Conservation (phyloP, 352 stramenopile species). For the Pythium phragmitis region DNA sequence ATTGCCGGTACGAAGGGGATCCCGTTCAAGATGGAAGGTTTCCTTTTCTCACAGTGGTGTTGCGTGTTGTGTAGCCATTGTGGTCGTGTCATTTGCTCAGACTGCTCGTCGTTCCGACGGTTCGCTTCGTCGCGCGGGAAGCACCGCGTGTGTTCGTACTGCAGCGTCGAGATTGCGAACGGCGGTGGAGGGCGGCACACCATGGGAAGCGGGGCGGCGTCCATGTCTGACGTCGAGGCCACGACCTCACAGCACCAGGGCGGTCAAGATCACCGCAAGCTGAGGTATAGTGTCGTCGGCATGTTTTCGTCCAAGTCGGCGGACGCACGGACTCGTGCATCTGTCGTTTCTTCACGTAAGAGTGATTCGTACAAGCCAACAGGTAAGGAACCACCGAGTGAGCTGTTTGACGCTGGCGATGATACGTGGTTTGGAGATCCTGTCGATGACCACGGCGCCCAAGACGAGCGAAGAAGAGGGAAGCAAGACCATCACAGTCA, state of each 20-base stretch:
- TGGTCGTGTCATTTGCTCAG: conserved; percentile 72
- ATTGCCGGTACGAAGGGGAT: conserved; percentile 50
- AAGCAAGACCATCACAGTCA: not conserved
- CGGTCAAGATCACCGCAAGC: not conserved
- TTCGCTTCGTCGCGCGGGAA: conserved; percentile 61
- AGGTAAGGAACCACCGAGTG: not conserved
- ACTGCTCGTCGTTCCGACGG: conserved; percentile 68
- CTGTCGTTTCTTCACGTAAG: conserved; percentile 4
- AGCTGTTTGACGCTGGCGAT: conserved; percentile 52
- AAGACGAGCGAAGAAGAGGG: not conserved
- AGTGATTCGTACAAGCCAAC: conserved; percentile 3
- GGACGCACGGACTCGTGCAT: conserved; percentile 2
- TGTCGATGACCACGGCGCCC: conserved; percentile 11
- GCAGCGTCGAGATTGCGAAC: conserved; percentile 33
- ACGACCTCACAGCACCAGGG: not conserved
- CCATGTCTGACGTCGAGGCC: conserved; percentile 10
- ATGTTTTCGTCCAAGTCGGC: conserved; percentile 19
- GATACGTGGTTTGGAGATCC: conserved; percentile 68
- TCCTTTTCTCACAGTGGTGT: not conserved
- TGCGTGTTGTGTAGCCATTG: conserved; percentile 33
- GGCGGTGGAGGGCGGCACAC: conserved; percentile 7
- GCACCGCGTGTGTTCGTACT: conserved; percentile 61
- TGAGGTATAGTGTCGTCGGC: conserved; percentile 17
- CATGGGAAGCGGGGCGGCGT: not conserved
- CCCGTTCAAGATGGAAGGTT: not conserved